A percentile compares a stretch with the other conserved stretches of the same genome.
phyloP scores from a whole-genome alignment of 768 basidiomycete genomes.

The Kwoniella botswanensis region DNA sequence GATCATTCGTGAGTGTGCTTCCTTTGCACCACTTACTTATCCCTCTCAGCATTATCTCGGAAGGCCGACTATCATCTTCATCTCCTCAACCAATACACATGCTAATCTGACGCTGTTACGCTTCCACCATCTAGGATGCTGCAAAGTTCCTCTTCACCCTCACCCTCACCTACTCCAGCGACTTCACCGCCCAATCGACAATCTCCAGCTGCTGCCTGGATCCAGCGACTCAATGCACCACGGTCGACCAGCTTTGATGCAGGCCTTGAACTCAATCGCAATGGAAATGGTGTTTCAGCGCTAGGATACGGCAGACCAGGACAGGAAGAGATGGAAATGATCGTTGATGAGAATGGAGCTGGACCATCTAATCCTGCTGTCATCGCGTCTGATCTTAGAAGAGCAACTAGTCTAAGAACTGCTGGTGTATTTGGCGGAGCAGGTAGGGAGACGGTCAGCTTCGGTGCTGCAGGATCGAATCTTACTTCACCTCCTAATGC shows the following conservation, averaged over 20 bases:
- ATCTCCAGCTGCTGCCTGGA: constrained; percentile 26
- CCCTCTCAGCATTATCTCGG: not conserved
- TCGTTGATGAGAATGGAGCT: constrained; percentile 6
- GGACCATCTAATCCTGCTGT: constrained; percentile 5
- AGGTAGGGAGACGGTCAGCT: constrained; percentile 28
- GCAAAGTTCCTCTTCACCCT: constrained; percentile 31
- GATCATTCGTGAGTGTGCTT: constrained; percentile 22
- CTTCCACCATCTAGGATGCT: constrained; percentile 28
- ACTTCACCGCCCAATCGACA: constrained; percentile 10
- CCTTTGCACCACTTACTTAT: not conserved
- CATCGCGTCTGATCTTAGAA: constrained; percentile 18
- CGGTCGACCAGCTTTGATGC: constrained; percentile 25
- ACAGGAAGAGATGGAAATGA: not conserved
- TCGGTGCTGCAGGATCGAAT: constrained; percentile 39
- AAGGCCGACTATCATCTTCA: not conserved
- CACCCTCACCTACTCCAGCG: not conserved
- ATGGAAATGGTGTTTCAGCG: not conserved
- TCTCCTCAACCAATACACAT: not conserved
- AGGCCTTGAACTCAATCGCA: not conserved
- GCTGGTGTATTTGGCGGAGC: constrained; percentile 25
- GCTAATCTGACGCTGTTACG: not conserved
- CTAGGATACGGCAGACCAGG: constrained; percentile 12
- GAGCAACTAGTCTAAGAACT: constrained; percentile 28
- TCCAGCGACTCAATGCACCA: constrained; percentile 26
- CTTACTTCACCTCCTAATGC: constrained; percentile 22